Percentiles rank a stretch among this genome's conserved stretches.
Conservation (phyloP, 768 basidiomycete genomes). For the Kwoniella sp. region DNA sequence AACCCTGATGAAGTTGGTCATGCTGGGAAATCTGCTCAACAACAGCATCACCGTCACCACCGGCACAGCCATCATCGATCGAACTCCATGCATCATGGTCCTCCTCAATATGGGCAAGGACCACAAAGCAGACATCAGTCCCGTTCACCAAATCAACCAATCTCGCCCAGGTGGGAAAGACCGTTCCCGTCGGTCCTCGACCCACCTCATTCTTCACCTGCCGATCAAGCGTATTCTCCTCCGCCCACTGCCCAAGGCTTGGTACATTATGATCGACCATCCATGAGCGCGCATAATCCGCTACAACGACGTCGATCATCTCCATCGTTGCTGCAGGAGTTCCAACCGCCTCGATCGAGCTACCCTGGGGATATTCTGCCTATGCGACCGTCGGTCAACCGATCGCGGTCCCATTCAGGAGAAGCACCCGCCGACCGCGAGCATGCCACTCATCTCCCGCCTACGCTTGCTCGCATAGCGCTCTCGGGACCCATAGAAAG, state of each 20-base stretch:
- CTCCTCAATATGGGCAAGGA: background rate
- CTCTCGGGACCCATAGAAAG: background rate
- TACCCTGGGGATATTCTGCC: background rate
- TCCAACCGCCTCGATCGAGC: background rate
- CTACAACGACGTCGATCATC: slow-evolving; percentile 4
- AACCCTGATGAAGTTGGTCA: background rate
- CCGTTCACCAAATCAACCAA: background rate
- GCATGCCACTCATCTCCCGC: background rate
- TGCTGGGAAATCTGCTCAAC: background rate
- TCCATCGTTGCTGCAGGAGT: background rate
- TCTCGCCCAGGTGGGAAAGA: slow-evolving; percentile 1
- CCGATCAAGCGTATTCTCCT: background rate
- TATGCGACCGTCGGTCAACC: background rate
- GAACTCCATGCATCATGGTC: background rate
- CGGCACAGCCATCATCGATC: background rate
- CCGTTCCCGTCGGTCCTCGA: slow-evolving; percentile 20
- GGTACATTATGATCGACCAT: background rate
- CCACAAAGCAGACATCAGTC: no score
- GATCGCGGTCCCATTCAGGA: background rate
- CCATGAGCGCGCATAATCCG: background rate
- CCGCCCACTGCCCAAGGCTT: background rate
- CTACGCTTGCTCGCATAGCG: background rate
- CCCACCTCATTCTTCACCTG: background rate
- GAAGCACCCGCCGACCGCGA: background rate
- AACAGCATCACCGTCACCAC: background rate